Evolutionary conservation across 208 protist genomes (phyloP).

Genomic region (Leishmania martiniquensis): DNA sequence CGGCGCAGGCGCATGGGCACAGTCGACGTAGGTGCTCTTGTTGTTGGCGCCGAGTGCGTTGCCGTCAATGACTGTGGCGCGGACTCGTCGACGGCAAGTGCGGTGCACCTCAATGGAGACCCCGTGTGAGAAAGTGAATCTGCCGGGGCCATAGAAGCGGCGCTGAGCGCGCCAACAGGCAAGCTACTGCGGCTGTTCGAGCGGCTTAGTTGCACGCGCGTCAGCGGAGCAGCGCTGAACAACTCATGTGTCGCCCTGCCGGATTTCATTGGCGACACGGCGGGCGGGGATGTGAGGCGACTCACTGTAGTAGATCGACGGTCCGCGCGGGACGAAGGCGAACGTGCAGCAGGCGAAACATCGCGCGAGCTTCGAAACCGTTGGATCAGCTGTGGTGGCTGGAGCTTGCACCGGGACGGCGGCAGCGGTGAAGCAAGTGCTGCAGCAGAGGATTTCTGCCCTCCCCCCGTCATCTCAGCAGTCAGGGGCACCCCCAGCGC

Average conservation of each 20-base stretch:
- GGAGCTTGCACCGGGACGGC: background rate
- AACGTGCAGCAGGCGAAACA: slow-evolving; percentile 6
- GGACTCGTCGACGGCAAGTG: background rate
- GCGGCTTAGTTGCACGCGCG: slow-evolving; percentile 8
- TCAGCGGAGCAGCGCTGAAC: slow-evolving; percentile 15
- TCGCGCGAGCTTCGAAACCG: slow-evolving; percentile 11
- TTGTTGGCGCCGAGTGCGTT: background rate
- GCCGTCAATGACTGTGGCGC: background rate
- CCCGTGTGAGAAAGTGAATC: background rate
- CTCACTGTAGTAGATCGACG: slow-evolving; percentile 2
- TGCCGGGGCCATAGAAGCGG: background rate
- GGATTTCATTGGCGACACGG: background rate
- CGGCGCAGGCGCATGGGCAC: background rate
- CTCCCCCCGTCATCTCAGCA: background rate
- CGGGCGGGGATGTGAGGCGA: background rate
- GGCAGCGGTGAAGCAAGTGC: background rate
- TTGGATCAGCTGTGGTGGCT: background rate
- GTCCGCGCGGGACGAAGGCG: slow-evolving; percentile 4
- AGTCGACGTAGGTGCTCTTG: background rate
- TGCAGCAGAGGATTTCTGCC: background rate
- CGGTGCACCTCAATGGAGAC: background rate
- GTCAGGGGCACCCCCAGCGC: background rate
- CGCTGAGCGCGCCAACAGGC: background rate
- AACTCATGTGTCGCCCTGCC: background rate
- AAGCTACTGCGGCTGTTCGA: slow-evolving; percentile 16